Conservation (phyloP, 148 eudicot genomes). For the Vaccinium myrtillus region DNA sequence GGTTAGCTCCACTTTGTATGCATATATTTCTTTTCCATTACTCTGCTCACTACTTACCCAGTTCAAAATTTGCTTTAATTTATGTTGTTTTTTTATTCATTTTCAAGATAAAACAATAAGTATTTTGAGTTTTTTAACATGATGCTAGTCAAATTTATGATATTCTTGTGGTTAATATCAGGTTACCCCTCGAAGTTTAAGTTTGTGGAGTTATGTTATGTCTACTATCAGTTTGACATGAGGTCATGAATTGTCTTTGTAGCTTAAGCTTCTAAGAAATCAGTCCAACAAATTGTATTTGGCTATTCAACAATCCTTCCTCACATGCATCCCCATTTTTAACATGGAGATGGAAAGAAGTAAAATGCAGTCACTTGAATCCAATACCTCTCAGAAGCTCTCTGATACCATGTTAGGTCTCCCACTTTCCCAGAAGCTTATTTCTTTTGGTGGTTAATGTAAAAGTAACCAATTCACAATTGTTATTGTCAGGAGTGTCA, state of each 20-base stretch:
- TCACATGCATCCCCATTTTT: neutral
- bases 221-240: neutral
- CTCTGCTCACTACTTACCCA: neutral
- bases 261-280: neutral
- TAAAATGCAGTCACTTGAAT: neutral
- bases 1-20: neutral
- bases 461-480: neutral
- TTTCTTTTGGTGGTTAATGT: neutral
- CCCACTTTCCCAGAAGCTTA: neutral
- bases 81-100: neutral
- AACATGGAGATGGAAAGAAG: neutral
- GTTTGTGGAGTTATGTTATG: neutral
- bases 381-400: neutral
- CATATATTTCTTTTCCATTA: neutral
- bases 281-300: neutral
- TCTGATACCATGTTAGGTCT: neutral
- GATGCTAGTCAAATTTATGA: neutral
- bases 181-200: neutral
- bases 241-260: neutral
- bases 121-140: neutral
- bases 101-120: neutral
- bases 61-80: constrained; percentile 1
- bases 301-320: neutral
- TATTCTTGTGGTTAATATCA: neutral
- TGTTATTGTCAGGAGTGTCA: neutral